Base-by-base conservation (phyloP, 1,284 basidiomycete genomes). In the Hemileccinum hortonii region DNA sequence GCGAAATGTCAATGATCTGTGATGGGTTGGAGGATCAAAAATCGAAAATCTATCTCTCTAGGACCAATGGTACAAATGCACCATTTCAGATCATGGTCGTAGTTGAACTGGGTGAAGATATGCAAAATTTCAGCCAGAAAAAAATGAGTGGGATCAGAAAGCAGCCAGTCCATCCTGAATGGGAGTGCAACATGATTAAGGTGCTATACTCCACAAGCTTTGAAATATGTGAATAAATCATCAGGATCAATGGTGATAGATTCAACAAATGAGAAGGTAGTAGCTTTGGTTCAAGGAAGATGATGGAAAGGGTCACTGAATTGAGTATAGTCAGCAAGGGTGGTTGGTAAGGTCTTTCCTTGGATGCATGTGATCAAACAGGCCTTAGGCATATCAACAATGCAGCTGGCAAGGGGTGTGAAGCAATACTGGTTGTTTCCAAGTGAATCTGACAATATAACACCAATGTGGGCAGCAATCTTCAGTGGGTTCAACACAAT, bases 401-500 rank as follows among this genome's bases (percentile, higher is more conserved):
- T 44, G 35, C 47, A 53, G 21, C 21, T 11, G 6, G 43, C 41
- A 24, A 53, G 40, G 18, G 41, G 52, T 3, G 41, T 53, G 30
- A 10, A 50, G 30, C 49, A 55, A n/a, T 21, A 51, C 16, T 14
- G 18, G 12, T 10, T 37, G 24, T 46, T 22, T 3, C 70, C 63
- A 9, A 61, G 26, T 2, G 67, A 57, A 50, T 69, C 69, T 3
- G 55, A 42, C 57, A 73, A 57, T 54, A 67, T 61, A 2, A 59
- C 30, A 1, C 69, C 67, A 15, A 60, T 44, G 15, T 46, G 9
- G n/a, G 66, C 67, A 9, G 64, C 68, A 3, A 33, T 50, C 43
- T 71, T 73, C n/a, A 72, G 55, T 1, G 67, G 69, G 2, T 46
- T 29, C 7, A 65, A 44, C 15, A 73, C 52, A 16, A 69, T 60